Evolutionary conservation across 176 grass and related monocot species (phyloP).

Genomic region (Oryza coarctata): DNA sequence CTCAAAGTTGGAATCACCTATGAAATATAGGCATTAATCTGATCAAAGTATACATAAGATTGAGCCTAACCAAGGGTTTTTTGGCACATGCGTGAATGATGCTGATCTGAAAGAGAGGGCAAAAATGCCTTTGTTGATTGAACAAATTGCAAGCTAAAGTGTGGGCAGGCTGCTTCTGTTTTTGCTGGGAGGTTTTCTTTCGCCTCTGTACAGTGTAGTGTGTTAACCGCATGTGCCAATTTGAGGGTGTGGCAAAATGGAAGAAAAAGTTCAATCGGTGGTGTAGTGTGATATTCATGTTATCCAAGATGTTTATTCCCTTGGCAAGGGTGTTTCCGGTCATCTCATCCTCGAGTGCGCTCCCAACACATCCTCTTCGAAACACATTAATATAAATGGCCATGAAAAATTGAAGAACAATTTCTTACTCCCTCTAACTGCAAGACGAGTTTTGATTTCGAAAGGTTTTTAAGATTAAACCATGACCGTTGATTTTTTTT

Average conservation of each 20-base stretch:
- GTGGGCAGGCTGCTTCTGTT: background rate
- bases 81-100: background rate
- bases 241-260: background rate
- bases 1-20: conserved; percentile 81
- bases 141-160: conserved; percentile 8
- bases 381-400: no score
- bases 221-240: background rate
- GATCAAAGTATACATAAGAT: background rate
- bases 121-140: background rate
- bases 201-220: conserved; percentile 18
- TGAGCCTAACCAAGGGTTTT: conserved; percentile 3
- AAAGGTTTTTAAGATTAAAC: no score
- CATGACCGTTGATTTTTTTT: no score
- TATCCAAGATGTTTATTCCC: background rate
- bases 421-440: no score
- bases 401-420: no score
- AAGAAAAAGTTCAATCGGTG: background rate
- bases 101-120: conserved; percentile 10
- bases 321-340: no score
- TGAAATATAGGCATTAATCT: conserved; percentile 50
- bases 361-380: no score
- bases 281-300: background rate
- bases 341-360: no score
- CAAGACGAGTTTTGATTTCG: no score
- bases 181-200: background rate